These are phyloP conservation scores for Sporothrix brunneoviolacea DNA, from an alignment of 2,329 filamentous ascomycete genomes.

Conservation along the genomic window DNA sequence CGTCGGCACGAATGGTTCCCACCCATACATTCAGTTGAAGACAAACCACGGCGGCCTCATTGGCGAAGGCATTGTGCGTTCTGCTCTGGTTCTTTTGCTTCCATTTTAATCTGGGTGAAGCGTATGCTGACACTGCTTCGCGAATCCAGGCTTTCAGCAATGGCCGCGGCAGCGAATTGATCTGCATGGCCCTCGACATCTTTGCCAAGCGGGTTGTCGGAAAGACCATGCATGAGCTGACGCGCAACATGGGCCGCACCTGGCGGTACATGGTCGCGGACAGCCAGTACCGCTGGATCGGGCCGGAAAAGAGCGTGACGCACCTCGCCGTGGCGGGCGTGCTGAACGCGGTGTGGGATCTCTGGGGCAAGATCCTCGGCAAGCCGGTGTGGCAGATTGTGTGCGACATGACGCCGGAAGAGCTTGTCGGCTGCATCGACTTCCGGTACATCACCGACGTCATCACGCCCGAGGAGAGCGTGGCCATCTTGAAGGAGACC, in stretches of 20 bases:
- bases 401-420: constrained; percentile 80
- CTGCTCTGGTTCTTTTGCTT: not conserved
- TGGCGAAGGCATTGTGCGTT: constrained; percentile 69
- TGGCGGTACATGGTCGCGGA: constrained; percentile 91
- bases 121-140: not conserved
- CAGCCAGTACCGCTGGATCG: constrained; percentile 87
- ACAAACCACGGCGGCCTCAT: constrained; percentile 60
- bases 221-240: constrained; percentile 69
- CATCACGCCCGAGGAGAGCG: constrained; percentile 77
- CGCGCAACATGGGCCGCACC: constrained; percentile 75
- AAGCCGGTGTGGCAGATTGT: constrained; percentile 91
- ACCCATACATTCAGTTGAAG: constrained; percentile 82
- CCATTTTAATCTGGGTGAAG: too few relatives aligned
- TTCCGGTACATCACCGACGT: constrained; percentile 93
- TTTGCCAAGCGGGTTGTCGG: constrained; percentile 70
- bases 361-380: constrained; percentile 81
- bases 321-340: constrained; percentile 85
- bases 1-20: constrained; percentile 81
- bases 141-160: constrained; percentile 65
- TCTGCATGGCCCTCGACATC: constrained; percentile 75
- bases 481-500: constrained; percentile 60
- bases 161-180: constrained; percentile 85
- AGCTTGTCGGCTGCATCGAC: constrained; percentile 83
- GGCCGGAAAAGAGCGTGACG: constrained; percentile 88
- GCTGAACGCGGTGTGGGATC: constrained; percentile 90